Evolutionary conservation across 2,329 filamentous ascomycete species (phyloP).

Genomic region (Pseudonectria foliicola): DNA sequence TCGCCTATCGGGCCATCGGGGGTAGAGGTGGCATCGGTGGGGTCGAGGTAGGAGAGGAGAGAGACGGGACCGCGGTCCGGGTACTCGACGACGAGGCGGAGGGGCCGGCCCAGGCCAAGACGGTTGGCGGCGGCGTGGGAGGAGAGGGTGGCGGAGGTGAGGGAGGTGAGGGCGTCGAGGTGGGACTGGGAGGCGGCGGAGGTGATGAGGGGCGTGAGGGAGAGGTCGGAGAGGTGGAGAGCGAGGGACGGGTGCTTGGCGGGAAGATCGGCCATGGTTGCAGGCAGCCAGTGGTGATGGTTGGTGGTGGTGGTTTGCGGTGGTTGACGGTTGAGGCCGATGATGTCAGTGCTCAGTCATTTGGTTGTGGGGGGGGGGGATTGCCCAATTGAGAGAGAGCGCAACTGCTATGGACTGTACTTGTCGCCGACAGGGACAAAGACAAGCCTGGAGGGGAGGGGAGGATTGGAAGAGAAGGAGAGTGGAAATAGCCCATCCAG

Average conservation of each 20-base stretch:
- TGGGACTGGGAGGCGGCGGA: conserved; percentile 39
- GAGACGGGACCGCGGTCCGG: conserved; percentile 34
- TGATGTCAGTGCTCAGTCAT: background rate
- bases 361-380: no score
- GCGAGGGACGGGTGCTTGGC: conserved; percentile 44
- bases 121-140: conserved; percentile 46
- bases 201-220: conserved; percentile 51
- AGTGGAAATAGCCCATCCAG: no score
- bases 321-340: no score
- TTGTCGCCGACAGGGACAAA: no score
- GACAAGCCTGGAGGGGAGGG: no score
- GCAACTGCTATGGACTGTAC: no score
- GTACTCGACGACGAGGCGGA: conserved; percentile 54
- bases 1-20: no score
- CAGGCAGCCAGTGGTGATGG: conserved; percentile 2
- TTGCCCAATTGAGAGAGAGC: no score
- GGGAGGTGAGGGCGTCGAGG: conserved; percentile 43
- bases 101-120: conserved; percentile 45
- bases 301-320: background rate
- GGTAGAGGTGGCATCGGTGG: conserved; percentile 26
- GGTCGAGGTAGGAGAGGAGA: conserved; percentile 40
- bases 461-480: no score
- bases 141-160: conserved; percentile 46
- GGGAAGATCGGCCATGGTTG: conserved; percentile 33
- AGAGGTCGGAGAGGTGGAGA: conserved; percentile 50